phyloP scores from a whole-genome alignment of 2,329 filamentous ascomycete species.

The Uncinocarpus reesii region DNA sequence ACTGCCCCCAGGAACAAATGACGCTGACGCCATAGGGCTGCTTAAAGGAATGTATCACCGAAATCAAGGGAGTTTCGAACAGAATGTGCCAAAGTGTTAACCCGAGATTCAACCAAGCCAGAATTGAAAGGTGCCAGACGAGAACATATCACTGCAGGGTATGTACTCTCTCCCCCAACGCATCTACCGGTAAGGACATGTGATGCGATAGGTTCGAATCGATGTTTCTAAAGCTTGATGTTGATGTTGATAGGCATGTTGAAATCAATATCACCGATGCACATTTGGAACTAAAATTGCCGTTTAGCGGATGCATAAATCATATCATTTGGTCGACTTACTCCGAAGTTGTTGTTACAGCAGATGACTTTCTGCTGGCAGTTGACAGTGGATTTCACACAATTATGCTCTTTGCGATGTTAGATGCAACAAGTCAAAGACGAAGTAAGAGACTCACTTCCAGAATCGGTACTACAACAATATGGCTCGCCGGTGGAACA shows the following conservation, averaged over 20 bases:
- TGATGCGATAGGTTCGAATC: background rate
- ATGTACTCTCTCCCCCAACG: background rate
- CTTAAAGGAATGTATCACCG: constrained; percentile 5
- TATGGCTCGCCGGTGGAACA: constrained; percentile 14
- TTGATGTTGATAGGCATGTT: constrained; percentile 18
- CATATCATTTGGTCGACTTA: background rate
- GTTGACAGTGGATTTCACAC: constrained; percentile 10
- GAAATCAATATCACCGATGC: constrained; percentile 17
- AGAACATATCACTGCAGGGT: background rate
- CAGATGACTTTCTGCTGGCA: constrained; percentile 16
- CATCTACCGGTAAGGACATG: background rate
- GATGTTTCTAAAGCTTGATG: constrained; percentile 9
- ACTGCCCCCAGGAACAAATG: background rate
- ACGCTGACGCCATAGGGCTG: background rate
- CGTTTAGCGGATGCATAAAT: background rate
- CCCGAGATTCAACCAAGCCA: background rate
- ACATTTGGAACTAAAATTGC: constrained; percentile 15
- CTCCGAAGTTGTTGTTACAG: constrained; percentile 16
- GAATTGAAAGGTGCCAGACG: background rate
- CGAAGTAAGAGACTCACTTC: constrained; percentile 5
- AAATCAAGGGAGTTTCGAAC: background rate
- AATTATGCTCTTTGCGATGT: constrained; percentile 11
- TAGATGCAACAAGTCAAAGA: background rate
- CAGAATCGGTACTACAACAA: constrained; percentile 14
- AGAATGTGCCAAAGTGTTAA: background rate